phyloP scores from a whole-genome alignment of 176 grass and related monocot genomes.

The Paspalum notatum region DNA sequence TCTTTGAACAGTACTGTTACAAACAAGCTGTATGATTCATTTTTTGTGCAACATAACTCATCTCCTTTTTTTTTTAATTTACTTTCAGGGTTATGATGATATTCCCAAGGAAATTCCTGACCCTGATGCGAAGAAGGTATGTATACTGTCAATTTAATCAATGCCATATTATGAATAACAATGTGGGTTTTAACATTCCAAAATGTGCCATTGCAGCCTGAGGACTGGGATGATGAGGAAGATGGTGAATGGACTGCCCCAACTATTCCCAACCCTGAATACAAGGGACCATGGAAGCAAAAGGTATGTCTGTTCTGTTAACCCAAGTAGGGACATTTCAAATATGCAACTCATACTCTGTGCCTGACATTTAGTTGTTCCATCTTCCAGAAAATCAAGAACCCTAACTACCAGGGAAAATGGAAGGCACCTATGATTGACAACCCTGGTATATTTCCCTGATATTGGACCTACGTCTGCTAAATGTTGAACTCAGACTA shows the following conservation, averaged over 20 bases:
- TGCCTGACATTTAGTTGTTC: constrained; percentile 19
- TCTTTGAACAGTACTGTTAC: not conserved
- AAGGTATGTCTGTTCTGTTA: constrained; percentile 49
- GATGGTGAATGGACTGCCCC: constrained; percentile 98
- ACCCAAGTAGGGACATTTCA: not conserved
- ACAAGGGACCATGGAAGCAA: constrained; percentile 92
- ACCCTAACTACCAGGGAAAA: constrained; percentile 92
- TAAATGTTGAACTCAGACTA: not conserved
- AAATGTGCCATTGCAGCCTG: constrained; percentile 57
- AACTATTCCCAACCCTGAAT: constrained; percentile 91
- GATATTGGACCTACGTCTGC: not conserved
- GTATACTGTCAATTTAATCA: not conserved
- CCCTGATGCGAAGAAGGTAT: constrained; percentile 75
- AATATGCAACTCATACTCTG: not conserved
- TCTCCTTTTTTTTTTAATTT: not conserved
- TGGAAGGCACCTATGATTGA: constrained; percentile 97
- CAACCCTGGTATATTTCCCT: constrained; percentile 75
- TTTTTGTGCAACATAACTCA: not conserved
- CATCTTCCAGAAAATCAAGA: constrained; percentile 86
- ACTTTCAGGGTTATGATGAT: constrained; percentile 81
- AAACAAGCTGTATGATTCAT: not conserved
- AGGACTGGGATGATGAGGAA: constrained; percentile 97
- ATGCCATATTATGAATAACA: not conserved
- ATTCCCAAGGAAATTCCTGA: constrained; percentile 90
- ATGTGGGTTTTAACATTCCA: not conserved